Percentiles rank a stretch among this genome's conserved stretches.
phyloP scores from a whole-genome alignment of 495 filamentous ascomycete genomes.

The Penicillium psychrofluorescens region DNA sequence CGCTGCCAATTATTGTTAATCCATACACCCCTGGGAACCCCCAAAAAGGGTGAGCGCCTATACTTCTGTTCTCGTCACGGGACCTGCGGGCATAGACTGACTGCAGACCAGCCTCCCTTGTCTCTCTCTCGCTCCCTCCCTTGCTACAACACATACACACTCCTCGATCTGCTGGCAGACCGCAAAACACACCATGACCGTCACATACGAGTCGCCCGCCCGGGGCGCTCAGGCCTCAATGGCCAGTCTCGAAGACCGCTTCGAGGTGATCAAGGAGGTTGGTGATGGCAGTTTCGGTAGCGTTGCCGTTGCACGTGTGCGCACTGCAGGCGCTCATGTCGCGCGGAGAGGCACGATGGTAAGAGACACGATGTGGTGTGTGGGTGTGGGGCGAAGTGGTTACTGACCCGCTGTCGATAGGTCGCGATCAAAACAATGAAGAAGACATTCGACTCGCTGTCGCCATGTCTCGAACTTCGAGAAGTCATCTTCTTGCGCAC shows the following conservation, averaged over 20 bases:
- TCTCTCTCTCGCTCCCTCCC: background rate
- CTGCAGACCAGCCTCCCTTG: background rate
- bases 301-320: conserved; percentile 83
- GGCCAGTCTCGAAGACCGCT: conserved; percentile 69
- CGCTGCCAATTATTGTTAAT: background rate
- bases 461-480: conserved; percentile 81
- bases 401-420: conserved; percentile 40
- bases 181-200: conserved; percentile 52
- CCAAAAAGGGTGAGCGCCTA: background rate
- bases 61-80: too few species aligned
- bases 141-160: conserved; percentile 13
- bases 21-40: background rate
- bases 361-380: conserved; percentile 16
- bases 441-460: conserved; percentile 93
- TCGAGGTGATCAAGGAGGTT: conserved; percentile 95
- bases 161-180: conserved; percentile 41
- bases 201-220: conserved; percentile 56
- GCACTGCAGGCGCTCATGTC: conserved; percentile 79
- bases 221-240: conserved; percentile 46
- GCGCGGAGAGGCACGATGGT: conserved; percentile 91
- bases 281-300: conserved; percentile 98
- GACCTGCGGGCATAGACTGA: too few species aligned
- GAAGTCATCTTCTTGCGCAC: conserved; percentile 95
- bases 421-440: conserved; percentile 99
- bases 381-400: background rate